Conservation (phyloP, 2,329 filamentous ascomycete genomes). For the Clathrospora elynae region DNA sequence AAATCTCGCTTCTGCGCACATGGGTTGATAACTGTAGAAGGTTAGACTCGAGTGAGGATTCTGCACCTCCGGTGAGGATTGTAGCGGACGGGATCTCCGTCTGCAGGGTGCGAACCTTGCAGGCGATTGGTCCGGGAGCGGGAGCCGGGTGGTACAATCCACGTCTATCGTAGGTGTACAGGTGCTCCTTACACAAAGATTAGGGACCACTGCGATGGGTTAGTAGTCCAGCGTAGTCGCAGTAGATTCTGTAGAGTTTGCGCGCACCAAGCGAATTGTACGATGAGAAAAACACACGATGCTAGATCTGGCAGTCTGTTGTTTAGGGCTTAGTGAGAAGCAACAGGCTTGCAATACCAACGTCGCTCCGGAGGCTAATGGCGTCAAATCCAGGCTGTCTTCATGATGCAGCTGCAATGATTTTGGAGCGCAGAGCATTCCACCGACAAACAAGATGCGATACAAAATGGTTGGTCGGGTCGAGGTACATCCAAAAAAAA, state of each 20-base stretch:
- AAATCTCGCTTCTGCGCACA: slow-evolving; percentile 23
- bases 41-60: slow-evolving; percentile 6
- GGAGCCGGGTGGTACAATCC: slow-evolving; percentile 1
- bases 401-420: too few species aligned
- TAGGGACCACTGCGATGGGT: slow-evolving; percentile 10
- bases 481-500: not conserved
- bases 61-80: slow-evolving; percentile 10
- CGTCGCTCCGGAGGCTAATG: too few species aligned
- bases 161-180: slow-evolving; percentile 5
- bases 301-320: too few species aligned
- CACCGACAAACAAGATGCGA: slow-evolving; percentile 1
- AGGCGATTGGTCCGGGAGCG: not conserved
- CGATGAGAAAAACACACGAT: too few species aligned
- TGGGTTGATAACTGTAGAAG: slow-evolving; percentile 15
- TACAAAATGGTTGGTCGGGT: slow-evolving; percentile 5
- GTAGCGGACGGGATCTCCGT: slow-evolving; percentile 2
- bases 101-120: slow-evolving; percentile 2
- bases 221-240: slow-evolving; percentile 7
- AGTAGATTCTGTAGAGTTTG: too few species aligned
- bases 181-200: not conserved
- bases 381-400: too few species aligned
- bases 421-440: too few species aligned
- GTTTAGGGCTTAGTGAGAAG: too few species aligned
- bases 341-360: too few species aligned
- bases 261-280: too few species aligned